Evolutionary conservation across 305 asterid genomes (phyloP).

Genomic region (Euphrasia arctica): DNA sequence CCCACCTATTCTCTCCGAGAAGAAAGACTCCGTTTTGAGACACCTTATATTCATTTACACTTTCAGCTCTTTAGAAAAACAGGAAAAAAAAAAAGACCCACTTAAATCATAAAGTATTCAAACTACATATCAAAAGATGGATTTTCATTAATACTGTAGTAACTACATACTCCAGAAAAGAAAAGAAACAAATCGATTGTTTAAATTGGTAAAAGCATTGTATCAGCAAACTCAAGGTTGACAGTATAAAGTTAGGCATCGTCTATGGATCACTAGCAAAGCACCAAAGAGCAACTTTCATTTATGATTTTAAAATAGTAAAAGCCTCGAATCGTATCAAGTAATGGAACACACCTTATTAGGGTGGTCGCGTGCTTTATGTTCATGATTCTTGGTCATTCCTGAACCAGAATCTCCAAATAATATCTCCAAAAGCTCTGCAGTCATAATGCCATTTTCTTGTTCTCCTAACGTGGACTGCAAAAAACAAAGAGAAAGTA

Average conservation of each 20-base stretch:
- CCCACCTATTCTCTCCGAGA: conserved; percentile 97
- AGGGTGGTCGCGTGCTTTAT: conserved; percentile 24
- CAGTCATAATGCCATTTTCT: conserved; percentile 93
- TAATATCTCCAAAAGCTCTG: conserved; percentile 62
- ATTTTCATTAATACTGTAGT: neutral
- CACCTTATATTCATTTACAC: conserved; percentile 29
- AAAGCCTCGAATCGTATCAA: neutral
- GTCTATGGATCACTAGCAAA: conserved; percentile 4
- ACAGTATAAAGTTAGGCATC: conserved; percentile 1
- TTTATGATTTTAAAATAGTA: neutral
- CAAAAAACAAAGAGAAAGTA: conserved; percentile 27
- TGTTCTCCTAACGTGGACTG: conserved; percentile 61
- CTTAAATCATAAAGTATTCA: neutral
- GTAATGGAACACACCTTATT: conserved; percentile 32
- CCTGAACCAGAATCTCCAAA: conserved; percentile 35
- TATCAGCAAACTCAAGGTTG: conserved; percentile 2
- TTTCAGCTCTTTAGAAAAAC: conserved; percentile 30
- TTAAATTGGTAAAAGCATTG: conserved; percentile 5
- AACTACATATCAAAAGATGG: conserved; percentile 6
- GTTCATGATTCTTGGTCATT: conserved; percentile 27
- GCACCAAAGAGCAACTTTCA: conserved; percentile 1
- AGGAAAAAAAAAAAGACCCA: conserved; percentile 5
- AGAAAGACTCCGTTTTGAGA: conserved; percentile 69
- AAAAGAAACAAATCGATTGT: neutral
- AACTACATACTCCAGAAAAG: neutral